Base-by-base conservation (phyloP, 1,284 basidiomycete species). In the Ganoderma lingzhi region DNA sequence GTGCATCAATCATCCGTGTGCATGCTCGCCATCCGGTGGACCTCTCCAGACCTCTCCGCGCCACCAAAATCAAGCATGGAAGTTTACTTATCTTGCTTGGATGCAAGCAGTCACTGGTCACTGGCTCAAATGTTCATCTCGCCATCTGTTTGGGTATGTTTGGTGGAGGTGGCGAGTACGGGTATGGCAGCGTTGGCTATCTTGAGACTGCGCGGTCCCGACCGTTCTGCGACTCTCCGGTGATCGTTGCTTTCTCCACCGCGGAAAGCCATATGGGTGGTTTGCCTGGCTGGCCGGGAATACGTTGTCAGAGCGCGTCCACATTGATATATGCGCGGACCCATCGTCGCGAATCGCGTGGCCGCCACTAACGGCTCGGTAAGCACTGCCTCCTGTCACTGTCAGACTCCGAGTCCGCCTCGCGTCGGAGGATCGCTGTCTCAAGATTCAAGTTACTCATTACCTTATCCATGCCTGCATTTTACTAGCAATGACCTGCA, bases 221-320 rank as follows among this genome's bases (percentile, higher is more conserved):
- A 35, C 35, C 35, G 35, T 35, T 35, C 35, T 35, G 8, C 35
- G 35, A 35, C 35, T 35, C 35, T 35, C 35, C 35, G 35, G 35
- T 35, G 35, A 35, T 35, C 35, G 35, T 35, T 35, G 35, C 35
- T 35, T 35, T 35, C 35, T 35, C 35, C 35, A 35, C 35, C 35
- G 35, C 35, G 3, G 35, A 35, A 35, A 35, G 35, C 35, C 35
- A 35, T 35, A 35, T 35, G 35, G 35, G 35, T 35, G 35, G 35
- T 35, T 35, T 35, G 35, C 35, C 35, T 35, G 35, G 35, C 35
- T 35, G 3, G 6, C 44, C 17, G 23, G 19, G 6, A 48, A 48
- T 48, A 48, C 45, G 45, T 48, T 48, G 45, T 23, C 45, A 48
- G 45, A 48, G n/a, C 45, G 23, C 44, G 45, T n/a, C 45, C 45